A percentile compares a stretch with the other conserved stretches of the same genome.
Conservation (phyloP, 371 early-diverging fungal genomes). For the Haplosporangium sp. region DNA sequence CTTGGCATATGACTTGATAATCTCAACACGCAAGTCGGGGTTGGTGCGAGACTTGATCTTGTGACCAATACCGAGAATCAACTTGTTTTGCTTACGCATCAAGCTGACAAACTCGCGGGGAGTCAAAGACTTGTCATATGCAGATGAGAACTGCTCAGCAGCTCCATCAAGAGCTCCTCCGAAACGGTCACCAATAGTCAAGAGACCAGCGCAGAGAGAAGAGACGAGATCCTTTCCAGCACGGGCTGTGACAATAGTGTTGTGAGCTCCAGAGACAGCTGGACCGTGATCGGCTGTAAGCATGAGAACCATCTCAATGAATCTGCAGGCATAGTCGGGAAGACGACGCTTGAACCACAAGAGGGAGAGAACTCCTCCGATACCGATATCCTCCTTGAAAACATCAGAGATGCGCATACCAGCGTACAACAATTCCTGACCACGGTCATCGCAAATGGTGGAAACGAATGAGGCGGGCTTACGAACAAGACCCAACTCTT, state of each 20-base stretch:
- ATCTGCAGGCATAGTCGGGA: slow-evolving; percentile 94
- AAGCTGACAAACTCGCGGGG: slow-evolving; percentile 92
- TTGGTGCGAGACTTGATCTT: slow-evolving; percentile 98
- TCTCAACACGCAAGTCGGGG: slow-evolving; percentile 96
- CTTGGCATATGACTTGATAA: slow-evolving; percentile 93
- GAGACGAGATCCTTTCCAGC: slow-evolving; percentile 98
- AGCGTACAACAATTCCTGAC: slow-evolving; percentile 97
- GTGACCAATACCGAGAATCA: slow-evolving; percentile 98
- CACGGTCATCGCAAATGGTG: slow-evolving; percentile 98
- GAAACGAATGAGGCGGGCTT: slow-evolving; percentile 98
- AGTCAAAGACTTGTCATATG: slow-evolving; percentile 90
- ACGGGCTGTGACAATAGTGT: slow-evolving; percentile 98
- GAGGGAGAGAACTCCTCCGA: slow-evolving; percentile 96
- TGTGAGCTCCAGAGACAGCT: slow-evolving; percentile 94
- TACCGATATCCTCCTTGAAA: slow-evolving; percentile 97
- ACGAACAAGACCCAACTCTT: slow-evolving; percentile 96
- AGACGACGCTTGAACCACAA: slow-evolving; percentile 98
- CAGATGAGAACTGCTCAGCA: slow-evolving; percentile 88
- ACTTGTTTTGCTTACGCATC: slow-evolving; percentile 83
- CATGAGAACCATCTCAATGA: slow-evolving; percentile 99
- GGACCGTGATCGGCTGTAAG: slow-evolving; percentile 99
- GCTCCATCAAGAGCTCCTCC: slow-evolving; percentile 98
- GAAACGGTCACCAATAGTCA: slow-evolving; percentile 96
- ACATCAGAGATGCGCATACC: slow-evolving; percentile 98
- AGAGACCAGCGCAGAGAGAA: slow-evolving; percentile 92